A percentile compares a stretch with the other conserved stretches of the same genome.
These are phyloP conservation scores for Paecilomyces sp. DNA, from an alignment of 2,329 filamentous ascomycete genomes.

Conservation along the genomic window DNA sequence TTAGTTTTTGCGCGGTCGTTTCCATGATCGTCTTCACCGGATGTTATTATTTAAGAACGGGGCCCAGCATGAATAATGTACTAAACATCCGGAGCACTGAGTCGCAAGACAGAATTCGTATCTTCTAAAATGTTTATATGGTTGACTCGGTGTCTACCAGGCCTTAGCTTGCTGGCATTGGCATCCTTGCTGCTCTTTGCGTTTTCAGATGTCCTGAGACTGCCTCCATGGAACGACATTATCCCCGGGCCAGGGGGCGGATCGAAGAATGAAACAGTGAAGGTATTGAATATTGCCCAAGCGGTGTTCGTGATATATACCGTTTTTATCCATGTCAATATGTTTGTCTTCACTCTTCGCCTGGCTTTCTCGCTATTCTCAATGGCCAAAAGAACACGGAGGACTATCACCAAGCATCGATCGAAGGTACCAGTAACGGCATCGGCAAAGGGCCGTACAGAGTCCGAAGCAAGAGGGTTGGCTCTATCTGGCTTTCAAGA, in stretches of 20 bases:
- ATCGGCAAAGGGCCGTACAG: background rate
- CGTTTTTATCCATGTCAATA: constrained; percentile 57
- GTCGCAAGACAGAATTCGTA: background rate
- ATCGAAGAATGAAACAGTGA: background rate
- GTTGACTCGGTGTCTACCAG: constrained; percentile 1
- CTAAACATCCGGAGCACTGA: background rate
- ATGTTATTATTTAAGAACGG: background rate
- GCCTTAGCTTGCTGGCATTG: constrained; percentile 1
- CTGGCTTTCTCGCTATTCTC: constrained; percentile 42
- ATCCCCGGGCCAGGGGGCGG: constrained; percentile 3
- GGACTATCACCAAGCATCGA: constrained; percentile 12
- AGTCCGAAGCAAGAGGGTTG: background rate
- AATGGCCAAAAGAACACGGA: constrained; percentile 20
- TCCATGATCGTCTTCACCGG: background rate
- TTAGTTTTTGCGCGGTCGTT: background rate
- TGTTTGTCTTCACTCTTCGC: constrained; percentile 51
- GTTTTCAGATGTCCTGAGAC: constrained; percentile 6
- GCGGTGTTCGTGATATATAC: constrained; percentile 57
- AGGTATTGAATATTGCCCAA: constrained; percentile 15
- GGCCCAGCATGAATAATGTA: background rate
- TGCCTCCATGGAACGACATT: constrained; percentile 9
- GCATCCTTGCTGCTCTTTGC: background rate
- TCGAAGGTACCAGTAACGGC: background rate
- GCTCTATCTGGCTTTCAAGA: constrained; percentile 1
- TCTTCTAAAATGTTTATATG: background rate